phyloP scores from a whole-genome alignment of 2,329 filamentous ascomycete species.

The Ophiostoma ips region DNA sequence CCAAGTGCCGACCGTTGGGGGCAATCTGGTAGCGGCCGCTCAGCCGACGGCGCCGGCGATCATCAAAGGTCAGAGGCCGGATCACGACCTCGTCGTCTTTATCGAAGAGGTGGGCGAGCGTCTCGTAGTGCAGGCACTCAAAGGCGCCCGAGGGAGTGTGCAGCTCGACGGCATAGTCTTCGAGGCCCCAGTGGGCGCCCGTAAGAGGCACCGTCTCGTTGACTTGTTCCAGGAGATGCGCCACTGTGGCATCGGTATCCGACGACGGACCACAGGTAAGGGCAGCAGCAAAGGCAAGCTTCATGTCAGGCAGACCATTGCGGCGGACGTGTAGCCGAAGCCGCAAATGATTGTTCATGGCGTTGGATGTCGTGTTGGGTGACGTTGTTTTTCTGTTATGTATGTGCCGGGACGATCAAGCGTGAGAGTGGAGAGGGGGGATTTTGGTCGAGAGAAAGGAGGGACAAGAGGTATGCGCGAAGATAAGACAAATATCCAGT shows the following conservation, averaged over 20 bases:
- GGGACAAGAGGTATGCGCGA: too few species aligned
- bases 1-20: conserved; percentile 60
- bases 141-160: conserved; percentile 44
- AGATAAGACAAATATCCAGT: too few species aligned
- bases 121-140: conserved; percentile 78
- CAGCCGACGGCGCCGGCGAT: conserved; percentile 57
- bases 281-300: conserved; percentile 55
- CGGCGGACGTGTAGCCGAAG: conserved; percentile 61
- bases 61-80: conserved; percentile 33
- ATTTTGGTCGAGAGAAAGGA: too few species aligned
- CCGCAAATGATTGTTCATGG: conserved; percentile 28
- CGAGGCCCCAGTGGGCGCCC: conserved; percentile 67
- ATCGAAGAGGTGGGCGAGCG: conserved; percentile 54
- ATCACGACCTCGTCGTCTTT: conserved; percentile 73
- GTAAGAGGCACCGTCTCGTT: conserved; percentile 74
- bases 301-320: conserved; percentile 57
- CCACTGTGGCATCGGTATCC: conserved; percentile 49
- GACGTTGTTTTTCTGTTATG: neutral
- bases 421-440: too few species aligned
- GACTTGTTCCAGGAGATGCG: conserved; percentile 62
- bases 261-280: conserved; percentile 13
- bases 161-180: conserved; percentile 80
- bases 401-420: neutral
- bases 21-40: conserved; percentile 74
- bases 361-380: neutral